Base-by-base conservation (phyloP, 2,329 filamentous ascomycete species). In the Didymella lethalis region DNA sequence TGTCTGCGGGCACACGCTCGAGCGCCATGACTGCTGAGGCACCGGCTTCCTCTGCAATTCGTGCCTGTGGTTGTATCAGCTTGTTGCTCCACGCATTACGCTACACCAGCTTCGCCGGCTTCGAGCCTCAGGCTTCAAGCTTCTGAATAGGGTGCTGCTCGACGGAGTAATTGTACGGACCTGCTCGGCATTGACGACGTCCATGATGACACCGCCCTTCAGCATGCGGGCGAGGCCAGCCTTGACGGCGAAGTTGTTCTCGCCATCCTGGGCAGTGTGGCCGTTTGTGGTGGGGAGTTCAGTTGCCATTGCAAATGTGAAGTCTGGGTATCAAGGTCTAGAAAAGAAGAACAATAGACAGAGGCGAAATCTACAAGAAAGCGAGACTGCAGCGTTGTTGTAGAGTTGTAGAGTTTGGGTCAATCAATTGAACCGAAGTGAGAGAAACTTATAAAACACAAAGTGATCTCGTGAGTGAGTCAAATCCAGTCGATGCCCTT, bases 141-240 rank as follows among this genome's bases (percentile, higher is more conserved):
- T 41, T 23, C 25, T 11, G 11, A 25, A 20, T 23, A 23, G 23
- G 23, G 23, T 25, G 16, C 16, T 25, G 20, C 4, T 25, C 23
- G 12, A 26, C 7, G 3, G 14, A 28, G 26, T 16, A 12, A 20
- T 11, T 32, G n/a, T 26, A 63, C 70, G 56, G 77, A 88, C 88
- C 82, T 91, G 93, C 75, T 92, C 90, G 26, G 93, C 91, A 78
- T 94, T 92, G 64, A 96, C 92, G 58, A 98, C 95, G 80, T 99
- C 95, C 95, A 99, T 99, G 81, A 99, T 99, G 66, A 99, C 95
- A 73, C 95, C 95, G 77, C 95, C 95, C 85, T 98, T 97, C 80
- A 98, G 84, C 95, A 99, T 99, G 80, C 96, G 91, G 25, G 95
- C 95, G 65, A 99, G 84, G 59, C 94, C 95, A 53, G 92, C 90